Conservation (phyloP, 805 yeast genomes). For the Yarrowia sp. region DNA sequence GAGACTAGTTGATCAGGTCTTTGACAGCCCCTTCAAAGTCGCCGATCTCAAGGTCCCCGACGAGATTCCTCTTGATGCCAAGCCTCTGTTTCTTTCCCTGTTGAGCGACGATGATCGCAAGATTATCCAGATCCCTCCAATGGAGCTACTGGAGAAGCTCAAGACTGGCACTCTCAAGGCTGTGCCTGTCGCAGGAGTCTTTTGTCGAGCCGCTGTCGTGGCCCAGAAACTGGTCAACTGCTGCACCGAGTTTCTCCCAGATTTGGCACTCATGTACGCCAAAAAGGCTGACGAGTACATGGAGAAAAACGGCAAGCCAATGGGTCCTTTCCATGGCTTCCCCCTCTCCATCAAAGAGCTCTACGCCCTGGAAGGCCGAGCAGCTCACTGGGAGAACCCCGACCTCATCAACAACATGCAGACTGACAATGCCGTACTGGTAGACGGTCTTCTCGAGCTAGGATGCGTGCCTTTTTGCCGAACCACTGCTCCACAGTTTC, state of each 20-base stretch:
- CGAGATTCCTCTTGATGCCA: conserved; percentile 11
- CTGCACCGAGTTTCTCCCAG: conserved; percentile 46
- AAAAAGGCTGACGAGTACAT: conserved; percentile 51
- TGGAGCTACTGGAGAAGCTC: conserved; percentile 6
- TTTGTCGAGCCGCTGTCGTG: conserved; percentile 55
- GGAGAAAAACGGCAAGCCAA: conserved; percentile 45
- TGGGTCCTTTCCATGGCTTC: conserved; percentile 65
- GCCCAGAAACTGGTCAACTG: conserved; percentile 52
- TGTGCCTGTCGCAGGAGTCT: conserved; percentile 50
- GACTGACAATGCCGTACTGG: conserved; percentile 41
- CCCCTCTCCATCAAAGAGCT: conserved; percentile 61
- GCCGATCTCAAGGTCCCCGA: conserved; percentile 13
- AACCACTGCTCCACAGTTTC: conserved; percentile 52
- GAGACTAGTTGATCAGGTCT: conserved; percentile 12
- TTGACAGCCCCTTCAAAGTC: neutral
- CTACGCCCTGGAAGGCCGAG: conserved; percentile 47
- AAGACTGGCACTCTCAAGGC: conserved; percentile 35
- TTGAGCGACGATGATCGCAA: neutral
- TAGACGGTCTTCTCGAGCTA: conserved; percentile 40
- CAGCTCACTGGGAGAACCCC: conserved; percentile 46
- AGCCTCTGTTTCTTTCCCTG: neutral
- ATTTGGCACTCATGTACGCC: conserved; percentile 58
- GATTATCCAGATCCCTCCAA: conserved; percentile 1
- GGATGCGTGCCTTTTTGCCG: conserved; percentile 57
- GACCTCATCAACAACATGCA: conserved; percentile 39